These are phyloP conservation scores for Coprinopsis marcescibilis DNA, from an alignment of 768 basidiomycete genomes.

Conservation along the genomic window DNA sequence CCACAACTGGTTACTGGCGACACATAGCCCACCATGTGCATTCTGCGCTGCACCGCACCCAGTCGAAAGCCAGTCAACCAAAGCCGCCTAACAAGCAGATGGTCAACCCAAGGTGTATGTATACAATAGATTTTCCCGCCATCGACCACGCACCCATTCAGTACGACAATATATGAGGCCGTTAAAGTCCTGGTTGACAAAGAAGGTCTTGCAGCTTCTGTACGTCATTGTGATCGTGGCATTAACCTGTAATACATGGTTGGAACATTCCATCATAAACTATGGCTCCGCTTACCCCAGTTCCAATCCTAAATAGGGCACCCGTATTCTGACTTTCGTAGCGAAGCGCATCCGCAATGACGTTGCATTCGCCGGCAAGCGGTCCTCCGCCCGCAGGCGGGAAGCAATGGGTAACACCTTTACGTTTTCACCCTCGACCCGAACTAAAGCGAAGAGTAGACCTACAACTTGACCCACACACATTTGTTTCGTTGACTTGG, in stretches of 20 bases:
- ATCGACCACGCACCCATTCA: constrained; percentile 42
- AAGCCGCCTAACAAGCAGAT: too few species aligned
- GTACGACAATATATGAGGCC: constrained; percentile 39
- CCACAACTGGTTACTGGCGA: constrained; percentile 15
- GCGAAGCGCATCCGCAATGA: constrained; percentile 43
- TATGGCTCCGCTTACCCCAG: too few species aligned
- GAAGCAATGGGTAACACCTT: constrained; percentile 42
- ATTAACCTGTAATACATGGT: constrained; percentile 20
- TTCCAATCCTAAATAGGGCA: constrained; percentile 26
- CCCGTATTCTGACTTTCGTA: constrained; percentile 43
- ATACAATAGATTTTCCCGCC: too few species aligned
- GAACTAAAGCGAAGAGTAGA: background rate
- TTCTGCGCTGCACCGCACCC: constrained; percentile 31
- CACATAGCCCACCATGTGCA: constrained; percentile 16
- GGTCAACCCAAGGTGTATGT: too few species aligned
- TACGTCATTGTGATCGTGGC: constrained; percentile 34
- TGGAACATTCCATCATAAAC: constrained; percentile 5
- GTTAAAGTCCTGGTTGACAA: constrained; percentile 39
- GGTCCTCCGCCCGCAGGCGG: constrained; percentile 40
- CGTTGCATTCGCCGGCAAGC: constrained; percentile 40
- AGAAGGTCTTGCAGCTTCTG: constrained; percentile 39
- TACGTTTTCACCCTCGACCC: background rate
- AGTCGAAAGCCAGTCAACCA: constrained; percentile 36
- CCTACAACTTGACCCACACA: constrained; percentile 38
- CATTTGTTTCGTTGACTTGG: constrained; percentile 26